Base-by-base conservation (phyloP, 2,329 filamentous ascomycete species). In the Gyromitra esculenta region DNA sequence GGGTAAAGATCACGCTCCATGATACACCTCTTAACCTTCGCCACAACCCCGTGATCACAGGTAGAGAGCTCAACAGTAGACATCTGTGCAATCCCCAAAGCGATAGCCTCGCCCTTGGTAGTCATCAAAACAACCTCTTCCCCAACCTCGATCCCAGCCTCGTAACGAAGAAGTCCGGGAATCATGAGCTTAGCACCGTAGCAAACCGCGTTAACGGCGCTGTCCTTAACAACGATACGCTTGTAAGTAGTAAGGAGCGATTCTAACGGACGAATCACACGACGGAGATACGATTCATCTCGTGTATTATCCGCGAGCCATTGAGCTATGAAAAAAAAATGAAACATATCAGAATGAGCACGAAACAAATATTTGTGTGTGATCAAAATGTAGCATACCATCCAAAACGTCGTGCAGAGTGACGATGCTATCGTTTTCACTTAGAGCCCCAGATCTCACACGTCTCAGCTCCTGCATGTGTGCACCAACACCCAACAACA, bases 1-100 rank as follows among this genome's bases (percentile, higher is more conserved):
- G 96, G 96, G 88, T 99, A 99, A 76, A 98, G 88, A 84, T 98
- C 96, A 82, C 96, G 92, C 88, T 99, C 96, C 96, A 99, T 99
- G 85, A 99, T 99, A 85, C 94, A 97, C 82, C 96, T 91, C 91
- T 99, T 99, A 84, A 99, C 93, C 88, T 97, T 98, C 81, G 96
- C 96, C 76, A 98, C 95, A 75, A 97, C 94, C 81, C 96, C 96
- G 85, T 99, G 96, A 83, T 98, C 94, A 85, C 96, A 98, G 43
- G 94, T 95, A 39, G 93, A 93, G 85, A 99, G 92, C 86, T 98
- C 96, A 63, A 97, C 94, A 1, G 94, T 97, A 50, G 94, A 97
- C 96, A 99, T 99, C 85, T 97, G 93, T 18, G 96, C 94, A 82
- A 97, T 97, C 82, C 92, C 96, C 78, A 99, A 89, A 76, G 96